Conservation (phyloP, 768 basidiomycete genomes). For the Boletus subcaerulescens region DNA sequence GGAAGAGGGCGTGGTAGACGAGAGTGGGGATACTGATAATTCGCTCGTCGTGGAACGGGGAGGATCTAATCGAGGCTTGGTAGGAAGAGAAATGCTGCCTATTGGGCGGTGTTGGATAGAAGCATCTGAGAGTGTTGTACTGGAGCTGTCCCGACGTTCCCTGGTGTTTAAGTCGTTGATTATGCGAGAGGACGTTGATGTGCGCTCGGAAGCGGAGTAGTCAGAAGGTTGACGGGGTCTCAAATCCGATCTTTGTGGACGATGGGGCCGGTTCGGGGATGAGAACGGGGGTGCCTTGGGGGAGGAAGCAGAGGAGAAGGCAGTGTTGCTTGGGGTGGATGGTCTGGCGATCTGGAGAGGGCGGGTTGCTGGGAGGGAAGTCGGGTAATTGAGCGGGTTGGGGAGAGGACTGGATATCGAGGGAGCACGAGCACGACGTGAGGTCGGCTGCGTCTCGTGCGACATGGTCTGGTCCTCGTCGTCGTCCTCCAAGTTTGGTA, state of each 20-base stretch:
- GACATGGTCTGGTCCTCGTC: conserved; percentile 43
- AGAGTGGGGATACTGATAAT: conserved; percentile 16
- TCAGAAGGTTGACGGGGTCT: conserved; percentile 54
- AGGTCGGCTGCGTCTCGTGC: conserved; percentile 29
- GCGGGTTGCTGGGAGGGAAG: conserved; percentile 40
- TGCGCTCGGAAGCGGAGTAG: conserved; percentile 48
- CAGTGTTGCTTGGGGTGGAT: conserved; percentile 47
- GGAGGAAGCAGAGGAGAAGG: conserved; percentile 32
- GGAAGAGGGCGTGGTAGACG: conserved; percentile 41
- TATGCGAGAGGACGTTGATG: conserved; percentile 42
- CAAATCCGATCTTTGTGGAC: conserved; percentile 67
- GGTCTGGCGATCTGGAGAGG: conserved; percentile 63
- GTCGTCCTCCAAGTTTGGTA: conserved; percentile 9
- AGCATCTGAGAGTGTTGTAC: conserved; percentile 46
- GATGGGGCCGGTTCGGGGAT: conserved; percentile 50
- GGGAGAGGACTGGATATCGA: conserved; percentile 40
- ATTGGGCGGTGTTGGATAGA: conserved; percentile 34
- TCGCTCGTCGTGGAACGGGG: conserved; percentile 15
- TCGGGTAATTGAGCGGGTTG: conserved; percentile 32
- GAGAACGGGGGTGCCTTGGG: conserved; percentile 41
- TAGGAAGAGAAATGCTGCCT: conserved; percentile 20
- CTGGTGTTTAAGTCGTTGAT: conserved; percentile 26
- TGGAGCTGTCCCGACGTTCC: conserved; percentile 49
- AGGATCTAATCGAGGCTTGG: conserved; percentile 17
- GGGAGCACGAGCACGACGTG: conserved; percentile 46